Base-by-base conservation (phyloP, 495 filamentous ascomycete species). In the Penicillium goetzii region DNA sequence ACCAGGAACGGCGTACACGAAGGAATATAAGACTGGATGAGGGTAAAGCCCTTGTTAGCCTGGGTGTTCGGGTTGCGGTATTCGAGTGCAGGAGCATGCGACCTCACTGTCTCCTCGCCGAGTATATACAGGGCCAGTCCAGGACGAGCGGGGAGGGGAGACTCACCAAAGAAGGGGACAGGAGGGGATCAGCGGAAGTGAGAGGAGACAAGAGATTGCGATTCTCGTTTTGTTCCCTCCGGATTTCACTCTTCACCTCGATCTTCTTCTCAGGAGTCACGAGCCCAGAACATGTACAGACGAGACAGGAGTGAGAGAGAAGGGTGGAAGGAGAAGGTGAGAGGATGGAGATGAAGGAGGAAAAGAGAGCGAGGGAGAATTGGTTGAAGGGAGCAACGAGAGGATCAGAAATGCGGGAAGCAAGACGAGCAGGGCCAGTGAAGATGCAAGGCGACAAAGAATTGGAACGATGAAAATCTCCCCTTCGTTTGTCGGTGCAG, bases 371-470 rank as follows among this genome's bases (percentile, higher is more conserved):
- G 51, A 56, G 58, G 43, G 52, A 57, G 60, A 34, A 11, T 15
- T 34, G 52, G 59, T 47, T 56, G 45, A 47, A 62, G 43, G 34
- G 59, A 51, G 61, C 21, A 41, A 21, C 58, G 70, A 71, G 61
- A 67, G 63, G 64, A 55, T 67, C 61, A 72, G 61, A 74, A 73
- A 74, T 72, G 71, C 63, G 66, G 60, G 58, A 57, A 66, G 72
- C 65, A 62, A 60, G 64, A 58, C 40, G 62, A 62, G 66, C 56
- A 62, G 51, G 60, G 60, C 60, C 50, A 56, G 59, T 59, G 45
- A 56, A 72, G 64, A 79, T 69, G 76, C 74, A 80, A 80, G 75
- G 78, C 69, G 71, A 76, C 68, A 70, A 70, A 68, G 68, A 71
- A 72, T 72, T 72, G 70, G 59, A 56, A 70, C 47, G 61, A 68